These are phyloP conservation scores for Stromatinia cepivora DNA, from an alignment of 2,329 filamentous ascomycete genomes.

Conservation along the genomic window DNA sequence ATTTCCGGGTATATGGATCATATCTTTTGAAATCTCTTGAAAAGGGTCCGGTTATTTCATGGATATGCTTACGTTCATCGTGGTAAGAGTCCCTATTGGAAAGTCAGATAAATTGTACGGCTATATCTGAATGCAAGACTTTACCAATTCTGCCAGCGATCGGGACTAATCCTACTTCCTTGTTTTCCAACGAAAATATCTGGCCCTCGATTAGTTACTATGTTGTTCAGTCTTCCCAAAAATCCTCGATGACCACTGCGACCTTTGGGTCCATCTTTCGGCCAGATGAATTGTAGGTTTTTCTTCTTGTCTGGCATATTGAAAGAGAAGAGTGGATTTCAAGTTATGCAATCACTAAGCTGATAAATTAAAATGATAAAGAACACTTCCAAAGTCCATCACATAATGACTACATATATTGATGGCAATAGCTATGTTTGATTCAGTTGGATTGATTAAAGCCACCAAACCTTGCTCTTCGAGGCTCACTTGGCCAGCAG, in stretches of 20 bases:
- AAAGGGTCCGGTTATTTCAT: conserved; percentile 21
- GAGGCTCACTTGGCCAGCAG: background rate
- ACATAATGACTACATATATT: conserved; percentile 12
- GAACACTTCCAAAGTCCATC: background rate
- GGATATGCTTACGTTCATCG: conserved; percentile 8
- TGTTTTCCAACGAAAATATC: conserved; percentile 44
- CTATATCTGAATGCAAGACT: background rate
- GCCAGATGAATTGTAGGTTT: conserved; percentile 37
- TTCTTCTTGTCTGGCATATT: conserved; percentile 21
- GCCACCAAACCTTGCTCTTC: background rate
- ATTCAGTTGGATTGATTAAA: background rate
- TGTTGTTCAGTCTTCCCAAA: conserved; percentile 40
- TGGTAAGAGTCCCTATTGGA: conserved; percentile 39
- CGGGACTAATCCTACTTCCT: conserved; percentile 30
- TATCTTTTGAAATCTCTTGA: conserved; percentile 33
- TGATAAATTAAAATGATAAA: background rate
- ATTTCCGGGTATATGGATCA: conserved; percentile 37
- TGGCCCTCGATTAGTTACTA: conserved; percentile 44
- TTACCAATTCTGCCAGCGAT: conserved; percentile 40
- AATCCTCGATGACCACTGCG: conserved; percentile 33
- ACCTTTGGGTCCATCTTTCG: conserved; percentile 37
- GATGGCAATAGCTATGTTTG: background rate
- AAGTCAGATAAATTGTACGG: background rate
- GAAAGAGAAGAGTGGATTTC: background rate
- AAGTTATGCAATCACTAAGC: background rate